Base-by-base conservation (phyloP, 164 flowering plant species). In the Piper betle region DNA sequence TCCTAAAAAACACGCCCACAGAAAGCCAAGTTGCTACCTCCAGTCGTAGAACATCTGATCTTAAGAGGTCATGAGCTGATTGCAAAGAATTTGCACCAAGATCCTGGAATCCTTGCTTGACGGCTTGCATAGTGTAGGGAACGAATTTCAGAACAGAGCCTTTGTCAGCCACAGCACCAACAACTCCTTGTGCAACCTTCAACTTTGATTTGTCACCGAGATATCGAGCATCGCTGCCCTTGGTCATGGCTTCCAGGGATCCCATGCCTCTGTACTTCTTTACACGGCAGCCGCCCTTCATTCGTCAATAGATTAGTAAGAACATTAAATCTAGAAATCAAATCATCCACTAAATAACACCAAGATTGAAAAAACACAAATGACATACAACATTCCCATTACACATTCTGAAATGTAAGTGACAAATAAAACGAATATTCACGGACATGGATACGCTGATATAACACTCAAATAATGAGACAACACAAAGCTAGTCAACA, bases 241-340 rank as follows among this genome's bases (percentile, higher is more conserved):
- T 87, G 4, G 79, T 81, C 98, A 92, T 92, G 53, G 98, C 98
- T 72, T 89, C 98, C 18, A 92, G 81, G 52, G 98, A 92, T 10
- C 98, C 98, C 98, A 92, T 92, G 52, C 98, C 98, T 66, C 96
- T 75, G 62, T 92, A 89, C 62, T 89, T 89, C 64, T 92, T 92
- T 3, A 89, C 67, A 25, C 84, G 77, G 5, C 59, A 72, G 56
- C 85, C 93, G 74, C 77, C 76, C 98, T 89, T 70, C 61, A 7
- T 43, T 8, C 10, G 69, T 42, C 50, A 40, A 25, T 64, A 63
- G 59, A 68, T 50, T 41, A 39, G 57, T 37, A 59, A 41, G 17
- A 61, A 4, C 33, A 42, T 11, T 42, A 60, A 6, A 25, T 39
- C 17, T 59, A 4, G 37, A 59, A 59, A 59, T 3, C 4, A n/a